A percentile compares a stretch with the other conserved stretches of the same genome.
These are phyloP conservation scores for Lizonia empirigonia DNA, from an alignment of 2,329 filamentous ascomycete genomes.

Conservation along the genomic window DNA sequence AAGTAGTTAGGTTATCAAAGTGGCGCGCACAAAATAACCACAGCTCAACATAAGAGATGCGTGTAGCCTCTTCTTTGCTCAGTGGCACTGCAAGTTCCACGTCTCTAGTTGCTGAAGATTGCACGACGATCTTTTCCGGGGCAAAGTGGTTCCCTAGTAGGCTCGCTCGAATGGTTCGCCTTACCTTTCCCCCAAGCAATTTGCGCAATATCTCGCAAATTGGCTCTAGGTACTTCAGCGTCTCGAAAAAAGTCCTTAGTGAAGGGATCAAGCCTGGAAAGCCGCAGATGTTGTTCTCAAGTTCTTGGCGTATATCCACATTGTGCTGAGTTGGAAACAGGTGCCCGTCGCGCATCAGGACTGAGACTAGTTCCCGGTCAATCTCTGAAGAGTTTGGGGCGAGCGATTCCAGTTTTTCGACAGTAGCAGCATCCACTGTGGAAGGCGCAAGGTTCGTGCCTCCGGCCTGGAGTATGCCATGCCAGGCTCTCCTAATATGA, in stretches of 20 bases:
- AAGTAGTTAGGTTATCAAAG: constrained; percentile 3
- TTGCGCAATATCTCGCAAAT: constrained; percentile 16
- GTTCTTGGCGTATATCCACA: background rate
- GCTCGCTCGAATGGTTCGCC: constrained; percentile 17
- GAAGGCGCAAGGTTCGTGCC: constrained; percentile 7
- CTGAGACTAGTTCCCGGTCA: constrained; percentile 7
- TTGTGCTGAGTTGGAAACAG: constrained; percentile 16
- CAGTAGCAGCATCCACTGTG: constrained; percentile 14
- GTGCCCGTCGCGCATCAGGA: constrained; percentile 10
- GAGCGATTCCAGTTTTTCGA: constrained; percentile 14
- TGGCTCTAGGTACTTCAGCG: constrained; percentile 23
- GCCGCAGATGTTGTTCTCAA: constrained; percentile 16
- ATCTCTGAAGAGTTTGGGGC: constrained; percentile 13
- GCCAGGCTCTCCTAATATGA: constrained; percentile 14
- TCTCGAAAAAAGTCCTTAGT: constrained; percentile 24
- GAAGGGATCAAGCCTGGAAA: constrained; percentile 14
- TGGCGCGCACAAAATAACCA: constrained; percentile 6
- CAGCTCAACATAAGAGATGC: constrained; percentile 1
- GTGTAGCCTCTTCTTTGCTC: background rate
- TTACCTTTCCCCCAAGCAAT: constrained; percentile 16
- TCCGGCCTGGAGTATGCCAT: constrained; percentile 14
- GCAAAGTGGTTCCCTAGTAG: constrained; percentile 15
- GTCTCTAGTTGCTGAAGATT: constrained; percentile 2
- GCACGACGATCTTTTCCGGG: constrained; percentile 9
- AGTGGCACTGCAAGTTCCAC: background rate